A percentile compares a stretch with the other conserved stretches of the same genome.
These are phyloP conservation scores for Zalerion maritima DNA, from an alignment of 495 filamentous ascomycete species.

Conservation along the genomic window DNA sequence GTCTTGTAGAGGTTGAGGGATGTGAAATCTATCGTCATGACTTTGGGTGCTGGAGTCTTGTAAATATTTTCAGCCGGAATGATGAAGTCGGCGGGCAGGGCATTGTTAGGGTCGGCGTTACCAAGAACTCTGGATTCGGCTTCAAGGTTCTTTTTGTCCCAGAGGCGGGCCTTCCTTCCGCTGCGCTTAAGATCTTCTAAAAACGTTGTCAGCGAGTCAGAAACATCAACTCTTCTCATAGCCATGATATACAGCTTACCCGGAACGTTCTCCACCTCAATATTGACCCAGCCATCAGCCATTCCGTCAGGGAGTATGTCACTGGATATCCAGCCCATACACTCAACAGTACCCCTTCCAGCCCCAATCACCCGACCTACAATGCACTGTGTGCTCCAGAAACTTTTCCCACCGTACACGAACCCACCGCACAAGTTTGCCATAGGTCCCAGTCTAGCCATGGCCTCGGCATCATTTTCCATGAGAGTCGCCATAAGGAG, in stretches of 20 bases:
- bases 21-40: conserved; percentile 27
- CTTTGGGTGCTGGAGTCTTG: conserved; percentile 21
- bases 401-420: conserved; percentile 50
- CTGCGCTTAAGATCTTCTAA: conserved; percentile 24
- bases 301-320: conserved; percentile 35
- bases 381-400: conserved; percentile 71
- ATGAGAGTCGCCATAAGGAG: conserved; percentile 65
- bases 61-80: conserved; percentile 38
- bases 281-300: conserved; percentile 50
- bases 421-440: conserved; percentile 73
- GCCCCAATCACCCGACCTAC: conserved; percentile 62
- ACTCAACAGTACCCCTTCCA: conserved; percentile 48
- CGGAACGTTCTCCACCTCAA: conserved; percentile 35
- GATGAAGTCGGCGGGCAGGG: conserved; percentile 43
- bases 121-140: conserved; percentile 38
- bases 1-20: conserved; percentile 23
- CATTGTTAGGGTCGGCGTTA: conserved; percentile 27
- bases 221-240: conserved; percentile 12
- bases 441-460: conserved; percentile 48
- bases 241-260: conserved; percentile 31
- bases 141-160: conserved; percentile 32
- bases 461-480: conserved; percentile 56
- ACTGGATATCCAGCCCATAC: conserved; percentile 64
- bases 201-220: too few relatives aligned
- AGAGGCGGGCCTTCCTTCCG: conserved; percentile 32